Evolutionary conservation across 2,329 filamentous ascomycete species (phyloP), one percentile per base, ranked within the genome.

Genomic region (Lachnellula occidentalis): DNA sequence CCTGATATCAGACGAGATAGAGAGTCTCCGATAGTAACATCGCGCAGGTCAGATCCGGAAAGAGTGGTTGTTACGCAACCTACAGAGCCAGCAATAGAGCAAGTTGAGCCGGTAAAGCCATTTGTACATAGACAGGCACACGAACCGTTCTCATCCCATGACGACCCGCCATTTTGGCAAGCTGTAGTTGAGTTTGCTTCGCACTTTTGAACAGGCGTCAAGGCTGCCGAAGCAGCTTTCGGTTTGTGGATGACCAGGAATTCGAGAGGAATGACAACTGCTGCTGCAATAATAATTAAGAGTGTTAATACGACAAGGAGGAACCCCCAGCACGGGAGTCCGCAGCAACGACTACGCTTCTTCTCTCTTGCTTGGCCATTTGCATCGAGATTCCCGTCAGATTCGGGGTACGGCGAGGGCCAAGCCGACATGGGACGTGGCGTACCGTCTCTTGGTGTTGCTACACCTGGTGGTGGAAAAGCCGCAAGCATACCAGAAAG

Each of bases 61-160:
- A 70, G 60, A 22, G 76, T 66, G 2, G 75, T 76, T 0, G 78
- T 83, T 6, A 79, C 77, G 64, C 85, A 88, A 46, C 75, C 77
- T 1, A 72, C 72, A 22, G 77, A 73, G 53, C 78, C 78, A 14
- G 74, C 71, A 14, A 71, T 72, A 2, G 72, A 75, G 66, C 86
- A 89, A 15, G 74, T 77, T 1, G 72, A 72, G 21, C 86, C 86
- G 0, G 88, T 92, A 69, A 92, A 97, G 1, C 92, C 90, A 64
- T 94, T 91, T 21, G 86, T 83, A 71, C 92, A 99, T 43, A 96
- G 83, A 69, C 92, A 99, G 12, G 86, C 86, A 72, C 92, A 97
- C 19, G 79, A 74, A 3, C 82, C 80, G 54, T 82, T 76, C 15
- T 79, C 81, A 19, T 90, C 71, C 15, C 92, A 80, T 53, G 85